Base-by-base conservation (phyloP, 106 monocot genomes). In the Dioscorea dumetorum region DNA sequence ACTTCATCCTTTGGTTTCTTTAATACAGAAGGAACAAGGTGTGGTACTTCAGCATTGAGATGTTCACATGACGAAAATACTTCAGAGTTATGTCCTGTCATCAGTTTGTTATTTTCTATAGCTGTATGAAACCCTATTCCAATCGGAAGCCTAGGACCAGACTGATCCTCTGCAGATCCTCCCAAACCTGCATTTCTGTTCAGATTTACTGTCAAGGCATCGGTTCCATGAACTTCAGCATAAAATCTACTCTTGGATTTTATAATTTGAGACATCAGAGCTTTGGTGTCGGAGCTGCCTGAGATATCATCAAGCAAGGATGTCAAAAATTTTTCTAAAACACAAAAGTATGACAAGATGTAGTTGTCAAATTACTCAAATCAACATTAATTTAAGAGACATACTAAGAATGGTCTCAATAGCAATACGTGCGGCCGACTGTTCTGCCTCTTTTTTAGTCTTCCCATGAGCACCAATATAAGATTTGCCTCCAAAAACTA, bases 401-500 rank as follows among this genome's bases (percentile, higher is more conserved):
- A 53, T 49, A 89, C 88, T 86, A 84, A 88, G 71, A 51, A 93
- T 80, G 35, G 68, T 83, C 53, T 78, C 63, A 51, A 93, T 76
- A 61, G 66, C 83, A 74, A 69, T 50, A 32, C 76, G 62, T 57
- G 93, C 88, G 24, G 76, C 93, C 17, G 70, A 64, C 63, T 89
- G 86, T 61, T 89, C 83, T 9, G 93, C 93, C 3, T 85, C 83
- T 63, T 74, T 93, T 73, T 86, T 88, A 72, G 28, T 88, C 72
- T 41, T 83, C 51, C 74, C 82, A 66, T 22, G 0, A 23, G 5
- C 66, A 41, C 88, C 88, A 21, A 18, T 33, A 66, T 75, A 85
- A 60, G 24, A 75, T 34, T 72, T 83, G 12, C 80, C 82, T 48
- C 73, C 71, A 67, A 86, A 79, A 15, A 56, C 17, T 8, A 93